Evolutionary conservation across 306 rosid genomes (phyloP), one percentile per base, ranked within the genome.

Genomic region (Delonix regia): DNA sequence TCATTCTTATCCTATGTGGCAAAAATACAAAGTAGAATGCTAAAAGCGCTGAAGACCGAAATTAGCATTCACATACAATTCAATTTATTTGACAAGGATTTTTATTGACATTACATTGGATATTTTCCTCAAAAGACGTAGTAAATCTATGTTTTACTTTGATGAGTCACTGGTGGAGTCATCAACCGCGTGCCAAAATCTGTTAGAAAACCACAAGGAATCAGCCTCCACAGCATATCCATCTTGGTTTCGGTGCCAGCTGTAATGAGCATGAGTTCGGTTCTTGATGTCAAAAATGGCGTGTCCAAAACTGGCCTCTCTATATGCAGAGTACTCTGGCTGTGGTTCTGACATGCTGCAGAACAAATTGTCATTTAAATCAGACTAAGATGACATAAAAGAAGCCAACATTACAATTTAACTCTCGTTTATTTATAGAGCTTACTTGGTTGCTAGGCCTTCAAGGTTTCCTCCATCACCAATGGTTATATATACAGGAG

Each of bases 381-480:
- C 51, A 18, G 73, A 71, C 30, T 7, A 63, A 9, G 69, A 22
- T 24, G 15, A 66, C 28, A 36, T 19, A 19, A 41, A 76, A 39
- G 9, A 45, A 53, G 33, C 33, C 33, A 30, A 1, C 2, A 30
- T 30, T 30, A 9, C 5, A 51, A 53, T 0, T 22, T 16, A 33
- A 57, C 66, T 27, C 22, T 27, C 4, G 0, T 27, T 13, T 9
- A 38, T 71, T 39, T 19, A 55, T 6, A 24, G 76, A 81, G 52
- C 92, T 85, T 89, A 94, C 97, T 87, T 91, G 87, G 81, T 87
- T 63, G 94, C 94, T 74, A 92, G 88, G 88, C 95, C 99, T 89
- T 94, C 97, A 73, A 86, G 67, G 76, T 94, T 94, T 41, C 99
- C 99, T 78, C 99, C 97, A 79, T 94, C 99, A 14, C 99, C 99